A percentile compares a stretch with the other conserved stretches of the same genome.
These are phyloP conservation scores for Nannizziopsis arthrosporioides DNA, from an alignment of 2,329 filamentous ascomycete genomes.

Conservation along the genomic window DNA sequence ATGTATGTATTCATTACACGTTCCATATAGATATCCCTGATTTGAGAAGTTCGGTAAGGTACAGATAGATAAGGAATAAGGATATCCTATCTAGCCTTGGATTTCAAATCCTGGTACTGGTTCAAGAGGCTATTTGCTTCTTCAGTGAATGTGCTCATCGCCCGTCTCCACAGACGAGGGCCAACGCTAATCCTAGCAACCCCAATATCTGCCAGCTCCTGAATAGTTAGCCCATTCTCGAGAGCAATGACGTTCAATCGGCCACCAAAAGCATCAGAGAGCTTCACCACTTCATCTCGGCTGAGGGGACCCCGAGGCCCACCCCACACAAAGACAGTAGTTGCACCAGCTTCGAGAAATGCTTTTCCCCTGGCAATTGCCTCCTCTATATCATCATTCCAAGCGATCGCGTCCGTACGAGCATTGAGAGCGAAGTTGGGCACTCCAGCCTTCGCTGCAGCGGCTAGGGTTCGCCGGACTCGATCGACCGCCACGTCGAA, in stretches of 20 bases:
- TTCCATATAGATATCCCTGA: no score
- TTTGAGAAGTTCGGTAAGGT: no score
- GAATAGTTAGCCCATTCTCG: constrained; percentile 33
- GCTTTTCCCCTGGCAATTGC: constrained; percentile 44
- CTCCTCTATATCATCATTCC: constrained; percentile 34
- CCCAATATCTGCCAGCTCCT: constrained; percentile 39
- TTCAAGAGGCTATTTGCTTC: constrained; percentile 13
- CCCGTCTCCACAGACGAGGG: constrained; percentile 36
- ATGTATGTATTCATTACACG: not conserved
- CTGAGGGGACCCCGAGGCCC: constrained; percentile 35
- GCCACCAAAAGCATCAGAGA: constrained; percentile 42
- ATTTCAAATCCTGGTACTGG: constrained; percentile 14
- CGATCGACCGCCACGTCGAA: constrained; percentile 40
- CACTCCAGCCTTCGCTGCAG: constrained; percentile 34
- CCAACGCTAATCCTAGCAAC: constrained; percentile 48
- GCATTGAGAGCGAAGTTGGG: constrained; percentile 49
- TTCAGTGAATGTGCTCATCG: constrained; percentile 22
- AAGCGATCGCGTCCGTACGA: constrained; percentile 43
- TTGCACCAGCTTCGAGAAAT: constrained; percentile 49
- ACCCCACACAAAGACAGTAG: constrained; percentile 52
- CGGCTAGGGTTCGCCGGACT: constrained; percentile 28
- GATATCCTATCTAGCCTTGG: not conserved
- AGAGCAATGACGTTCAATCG: constrained; percentile 40
- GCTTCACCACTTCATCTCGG: constrained; percentile 36
- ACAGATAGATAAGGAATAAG: not conserved